phyloP scores from a whole-genome alignment of 768 basidiomycete genomes.

The Leccinum imitatum region DNA sequence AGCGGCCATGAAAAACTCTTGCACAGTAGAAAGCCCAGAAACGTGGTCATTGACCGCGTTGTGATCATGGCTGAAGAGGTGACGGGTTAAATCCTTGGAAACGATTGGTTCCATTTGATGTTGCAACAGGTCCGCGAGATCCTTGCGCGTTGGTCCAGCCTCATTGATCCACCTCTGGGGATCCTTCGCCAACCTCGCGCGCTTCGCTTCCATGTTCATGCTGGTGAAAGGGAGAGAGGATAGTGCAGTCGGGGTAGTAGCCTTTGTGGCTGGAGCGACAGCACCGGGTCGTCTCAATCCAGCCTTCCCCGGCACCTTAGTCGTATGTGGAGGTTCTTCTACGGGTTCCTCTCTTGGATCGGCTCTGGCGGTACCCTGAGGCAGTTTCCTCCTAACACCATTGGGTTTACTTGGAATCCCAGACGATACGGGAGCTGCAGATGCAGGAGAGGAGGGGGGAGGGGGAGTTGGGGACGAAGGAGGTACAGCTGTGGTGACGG shows the following conservation, averaged over 20 bases:
- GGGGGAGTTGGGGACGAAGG: slow-evolving; percentile 39
- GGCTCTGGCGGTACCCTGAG: slow-evolving; percentile 53
- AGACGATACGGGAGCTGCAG: slow-evolving; percentile 33
- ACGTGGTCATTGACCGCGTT: slow-evolving; percentile 92
- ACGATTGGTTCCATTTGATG: slow-evolving; percentile 89
- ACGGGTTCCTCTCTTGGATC: slow-evolving; percentile 41
- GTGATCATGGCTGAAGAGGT: slow-evolving; percentile 94
- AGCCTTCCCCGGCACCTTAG: slow-evolving; percentile 37
- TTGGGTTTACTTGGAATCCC: slow-evolving; percentile 44
- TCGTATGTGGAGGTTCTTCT: slow-evolving; percentile 34
- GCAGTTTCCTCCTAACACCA: slow-evolving; percentile 72
- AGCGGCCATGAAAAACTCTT: slow-evolving; percentile 70
- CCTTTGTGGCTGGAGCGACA: slow-evolving; percentile 30
- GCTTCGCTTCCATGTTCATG: slow-evolving; percentile 48
- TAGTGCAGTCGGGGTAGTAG: slow-evolving; percentile 33
- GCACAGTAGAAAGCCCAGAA: slow-evolving; percentile 67
- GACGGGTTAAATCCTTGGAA: slow-evolving; percentile 70
- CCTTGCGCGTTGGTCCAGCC: slow-evolving; percentile 77
- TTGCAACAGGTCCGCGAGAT: slow-evolving; percentile 82
- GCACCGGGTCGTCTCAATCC: slow-evolving; percentile 47
- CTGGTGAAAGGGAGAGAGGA: slow-evolving; percentile 36
- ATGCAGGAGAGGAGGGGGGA: slow-evolving; percentile 47
- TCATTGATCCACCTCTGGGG: slow-evolving; percentile 83
- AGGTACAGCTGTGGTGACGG: slow-evolving; percentile 19
- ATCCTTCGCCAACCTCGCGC: slow-evolving; percentile 70